Evolutionary conservation across 176 grass and related monocot species (phyloP), one percentile per base, ranked within the genome.

Genomic region (Bothriochloa decipiens): DNA sequence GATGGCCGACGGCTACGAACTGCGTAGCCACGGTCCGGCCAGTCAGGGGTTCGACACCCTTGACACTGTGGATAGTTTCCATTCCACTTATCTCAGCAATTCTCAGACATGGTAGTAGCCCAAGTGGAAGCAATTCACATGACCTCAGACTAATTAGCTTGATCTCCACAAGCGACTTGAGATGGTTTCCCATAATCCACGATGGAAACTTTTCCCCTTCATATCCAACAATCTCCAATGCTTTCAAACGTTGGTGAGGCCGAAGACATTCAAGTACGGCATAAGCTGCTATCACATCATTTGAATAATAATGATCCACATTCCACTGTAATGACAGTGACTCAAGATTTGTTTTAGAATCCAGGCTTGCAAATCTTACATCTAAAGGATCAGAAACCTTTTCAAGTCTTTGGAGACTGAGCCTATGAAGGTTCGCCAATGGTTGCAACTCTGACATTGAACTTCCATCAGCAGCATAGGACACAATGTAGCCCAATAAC

Each of bases 201-300:
- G 32, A 29, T 14, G 82, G 82, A 22, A 84, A 6, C 2, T 0
- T 10, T 0, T 28, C 1, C 0, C 62, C 61, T 41, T 42, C 14
- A 14, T 84, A 84, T 43, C 10, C 43, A 84, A 84, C 2, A 16
- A 84, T 84, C 32, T 68, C 73, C 45, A 77, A 14, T 16, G 20
- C 6, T 84, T 84, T 76, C 42, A 76, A 26, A 1, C 0, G 9
- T 68, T 20, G 29, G 16, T 55, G 45, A 26, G 82, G 82, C 5
- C 5, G 22, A 22, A 76, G 82, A 45, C 3, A 65, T 60, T 78
- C 49, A 35, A 85, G 65, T 32, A 85, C 18, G n/a, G 0, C 16
- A 32, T 57, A 3, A 14, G 49, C 64, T 8, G 1, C 11, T 67
- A 0, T 32, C 0, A 8, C 8, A 18, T 28, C 0, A 2, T 6